phyloP scores from a whole-genome alignment of 1,284 basidiomycete species.

The Ceratobasidium papillatum region DNA sequence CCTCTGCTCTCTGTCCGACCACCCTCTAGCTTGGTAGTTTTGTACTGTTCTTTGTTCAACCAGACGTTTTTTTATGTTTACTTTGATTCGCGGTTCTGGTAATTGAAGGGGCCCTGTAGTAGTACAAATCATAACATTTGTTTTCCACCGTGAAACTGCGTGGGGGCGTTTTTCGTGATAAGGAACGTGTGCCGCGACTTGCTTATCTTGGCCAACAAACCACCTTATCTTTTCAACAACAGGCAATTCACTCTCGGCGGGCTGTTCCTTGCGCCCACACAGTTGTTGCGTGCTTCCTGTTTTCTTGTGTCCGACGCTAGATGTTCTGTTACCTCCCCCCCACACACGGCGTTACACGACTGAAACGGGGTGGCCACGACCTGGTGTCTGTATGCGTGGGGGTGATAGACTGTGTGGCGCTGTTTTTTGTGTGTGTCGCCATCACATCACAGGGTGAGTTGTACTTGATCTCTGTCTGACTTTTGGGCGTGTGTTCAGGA shows the following conservation, averaged over 20 bases:
- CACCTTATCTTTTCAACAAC: no score
- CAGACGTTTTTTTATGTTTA: not conserved
- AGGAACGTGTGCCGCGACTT: not conserved
- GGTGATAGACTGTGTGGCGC: not conserved
- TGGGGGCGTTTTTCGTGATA: not conserved
- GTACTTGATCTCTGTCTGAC: not conserved
- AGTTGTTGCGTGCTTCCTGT: not conserved
- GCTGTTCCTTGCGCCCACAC: not conserved
- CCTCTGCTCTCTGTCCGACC: not conserved
- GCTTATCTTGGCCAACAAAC: not conserved
- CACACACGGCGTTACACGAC: not conserved
- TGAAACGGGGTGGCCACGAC: not conserved
- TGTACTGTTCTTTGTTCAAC: not conserved
- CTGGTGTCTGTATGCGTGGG: not conserved
- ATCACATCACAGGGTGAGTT: not conserved
- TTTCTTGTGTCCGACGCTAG: not conserved
- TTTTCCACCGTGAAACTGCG: not conserved
- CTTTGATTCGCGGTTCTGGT: slow-evolving; percentile 1
- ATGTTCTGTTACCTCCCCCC: not conserved
- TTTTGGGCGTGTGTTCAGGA: not conserved
- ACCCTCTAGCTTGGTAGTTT: slow-evolving; percentile 6
- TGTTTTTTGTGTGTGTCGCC: not conserved
- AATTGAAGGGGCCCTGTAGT: slow-evolving; percentile 10
- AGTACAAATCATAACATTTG: slow-evolving; percentile 12
- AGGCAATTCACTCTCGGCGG: not conserved